phyloP scores from a whole-genome alignment of 1,284 basidiomycete genomes.

The Fomitopsis pinicola region DNA sequence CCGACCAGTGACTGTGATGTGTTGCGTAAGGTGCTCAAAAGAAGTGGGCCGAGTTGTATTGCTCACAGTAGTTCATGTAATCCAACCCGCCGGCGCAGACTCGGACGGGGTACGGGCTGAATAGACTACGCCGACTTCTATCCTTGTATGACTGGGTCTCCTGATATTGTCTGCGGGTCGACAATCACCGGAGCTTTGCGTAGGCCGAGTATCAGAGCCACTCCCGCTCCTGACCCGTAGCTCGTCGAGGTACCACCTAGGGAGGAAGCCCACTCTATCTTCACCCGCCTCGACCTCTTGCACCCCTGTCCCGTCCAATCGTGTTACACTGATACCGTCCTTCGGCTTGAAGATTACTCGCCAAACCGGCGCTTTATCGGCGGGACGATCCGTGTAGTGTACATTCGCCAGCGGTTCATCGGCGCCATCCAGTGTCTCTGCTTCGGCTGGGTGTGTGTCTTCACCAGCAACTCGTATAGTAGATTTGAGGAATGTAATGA shows the following conservation, averaged over 20 bases:
- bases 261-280: constrained; percentile 71
- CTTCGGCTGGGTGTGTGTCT: constrained; percentile 8
- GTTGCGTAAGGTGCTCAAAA: too few relatives aligned
- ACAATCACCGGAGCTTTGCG: background rate
- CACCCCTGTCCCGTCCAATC: constrained; percentile 42
- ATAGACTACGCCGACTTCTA: background rate
- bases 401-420: background rate
- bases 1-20: too few relatives aligned
- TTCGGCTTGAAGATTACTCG: constrained; percentile 59
- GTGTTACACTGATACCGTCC: constrained; percentile 41
- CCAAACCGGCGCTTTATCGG: constrained; percentile 46
- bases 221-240: constrained; percentile 1
- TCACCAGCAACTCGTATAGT: constrained; percentile 19
- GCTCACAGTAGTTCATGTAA: background rate
- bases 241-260: constrained; percentile 66
- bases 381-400: constrained; percentile 10
- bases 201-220: background rate
- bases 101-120: background rate
- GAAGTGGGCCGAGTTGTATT: background rate
- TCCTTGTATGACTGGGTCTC: background rate
- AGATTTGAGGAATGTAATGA: constrained; percentile 55
- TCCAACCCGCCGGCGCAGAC: background rate
- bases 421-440: background rate
- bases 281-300: constrained; percentile 60
- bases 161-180: background rate